Evolutionary conservation across 805 yeast genomes (phyloP).

Genomic region (Myxozyma neotropica): DNA sequence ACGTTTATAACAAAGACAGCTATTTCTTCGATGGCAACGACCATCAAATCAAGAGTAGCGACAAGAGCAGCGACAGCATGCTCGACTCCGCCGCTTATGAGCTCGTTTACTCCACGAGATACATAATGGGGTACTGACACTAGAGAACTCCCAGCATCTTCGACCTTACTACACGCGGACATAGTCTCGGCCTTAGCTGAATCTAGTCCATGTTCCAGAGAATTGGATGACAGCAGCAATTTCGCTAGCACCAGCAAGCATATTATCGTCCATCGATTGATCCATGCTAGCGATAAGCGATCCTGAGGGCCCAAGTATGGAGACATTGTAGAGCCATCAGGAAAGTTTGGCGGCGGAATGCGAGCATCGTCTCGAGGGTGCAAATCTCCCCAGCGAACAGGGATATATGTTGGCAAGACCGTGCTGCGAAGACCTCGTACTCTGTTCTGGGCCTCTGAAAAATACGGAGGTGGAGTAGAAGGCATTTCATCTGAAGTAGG

Average conservation of each 20-base stretch:
- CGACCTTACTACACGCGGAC: constrained; percentile 53
- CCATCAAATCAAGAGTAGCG: constrained; percentile 48
- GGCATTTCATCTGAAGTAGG: not conserved
- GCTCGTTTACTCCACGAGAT: constrained; percentile 55
- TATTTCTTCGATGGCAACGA: constrained; percentile 62
- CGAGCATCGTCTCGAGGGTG: constrained; percentile 25
- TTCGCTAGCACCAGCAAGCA: constrained; percentile 61
- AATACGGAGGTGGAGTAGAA: constrained; percentile 8
- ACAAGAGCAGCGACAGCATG: constrained; percentile 53
- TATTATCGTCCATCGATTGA: constrained; percentile 65
- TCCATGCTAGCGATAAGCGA: constrained; percentile 43
- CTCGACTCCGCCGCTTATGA: constrained; percentile 53
- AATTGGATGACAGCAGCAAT: constrained; percentile 56
- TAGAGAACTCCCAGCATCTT: constrained; percentile 42
- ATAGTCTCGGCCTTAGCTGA: constrained; percentile 47
- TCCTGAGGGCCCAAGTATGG: constrained; percentile 41
- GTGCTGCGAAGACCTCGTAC: not conserved
- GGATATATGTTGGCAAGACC: not conserved
- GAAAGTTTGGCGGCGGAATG: constrained; percentile 25
- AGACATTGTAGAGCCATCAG: constrained; percentile 20
- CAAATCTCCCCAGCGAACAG: constrained; percentile 29
- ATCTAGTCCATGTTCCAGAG: constrained; percentile 50
- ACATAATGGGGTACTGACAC: constrained; percentile 60
- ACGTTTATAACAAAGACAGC: constrained; percentile 68
- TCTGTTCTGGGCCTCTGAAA: constrained; percentile 4